These are phyloP conservation scores for Leishmania turanica DNA, from an alignment of 208 protist species.

Conservation along the genomic window DNA sequence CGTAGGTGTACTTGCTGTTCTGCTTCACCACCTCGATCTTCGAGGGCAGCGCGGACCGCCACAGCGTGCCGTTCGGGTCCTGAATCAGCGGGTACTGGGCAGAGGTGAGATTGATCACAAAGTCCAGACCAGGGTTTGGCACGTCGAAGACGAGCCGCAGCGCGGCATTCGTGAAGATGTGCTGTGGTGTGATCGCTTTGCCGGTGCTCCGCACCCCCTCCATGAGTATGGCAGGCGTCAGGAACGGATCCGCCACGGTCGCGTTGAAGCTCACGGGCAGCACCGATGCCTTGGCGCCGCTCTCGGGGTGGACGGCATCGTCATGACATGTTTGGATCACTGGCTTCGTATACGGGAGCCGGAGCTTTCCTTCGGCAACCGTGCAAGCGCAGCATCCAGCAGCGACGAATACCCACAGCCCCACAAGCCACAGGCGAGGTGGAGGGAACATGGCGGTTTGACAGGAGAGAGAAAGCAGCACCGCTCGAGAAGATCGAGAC, in stretches of 20 bases:
- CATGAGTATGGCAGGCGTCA: conserved; percentile 6
- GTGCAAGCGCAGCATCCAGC: background rate
- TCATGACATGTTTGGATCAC: conserved; percentile 21
- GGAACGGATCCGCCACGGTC: conserved; percentile 16
- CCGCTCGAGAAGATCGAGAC: background rate
- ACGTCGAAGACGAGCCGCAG: conserved; percentile 30
- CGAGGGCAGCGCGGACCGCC: conserved; percentile 13
- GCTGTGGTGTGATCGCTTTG: conserved; percentile 1
- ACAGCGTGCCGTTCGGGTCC: conserved; percentile 24
- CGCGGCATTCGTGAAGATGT: conserved; percentile 14
- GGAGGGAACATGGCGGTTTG: background rate
- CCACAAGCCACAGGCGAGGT: background rate
- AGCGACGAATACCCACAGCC: background rate
- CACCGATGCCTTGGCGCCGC: conserved; percentile 2
- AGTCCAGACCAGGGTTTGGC: conserved; percentile 30
- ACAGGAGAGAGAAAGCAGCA: background rate
- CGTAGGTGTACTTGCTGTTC: conserved; percentile 26
- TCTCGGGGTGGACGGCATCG: conserved; percentile 19
- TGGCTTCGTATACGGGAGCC: conserved; percentile 18
- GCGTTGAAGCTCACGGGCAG: conserved; percentile 23
- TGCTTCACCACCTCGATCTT: conserved; percentile 25
- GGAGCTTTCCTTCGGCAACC: background rate
- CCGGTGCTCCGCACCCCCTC: conserved; percentile 4
- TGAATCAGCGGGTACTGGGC: conserved; percentile 16
- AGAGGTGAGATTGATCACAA: conserved; percentile 27